Base-by-base conservation (phyloP, 1,139 yeast species). In the Kodamaea anthophila region DNA sequence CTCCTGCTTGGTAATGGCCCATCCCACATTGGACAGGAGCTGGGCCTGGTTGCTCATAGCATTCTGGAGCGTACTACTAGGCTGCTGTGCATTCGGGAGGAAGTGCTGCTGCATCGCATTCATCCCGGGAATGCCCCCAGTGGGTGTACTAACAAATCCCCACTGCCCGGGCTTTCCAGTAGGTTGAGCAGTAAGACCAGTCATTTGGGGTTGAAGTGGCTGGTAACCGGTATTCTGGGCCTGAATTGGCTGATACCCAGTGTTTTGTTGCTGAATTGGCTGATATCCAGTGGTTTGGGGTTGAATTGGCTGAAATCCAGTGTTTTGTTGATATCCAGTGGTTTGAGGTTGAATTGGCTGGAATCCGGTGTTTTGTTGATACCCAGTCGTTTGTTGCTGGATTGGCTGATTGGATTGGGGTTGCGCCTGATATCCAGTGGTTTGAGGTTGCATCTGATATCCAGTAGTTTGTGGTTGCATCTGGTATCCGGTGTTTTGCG, bases 1-100 rank as follows among this genome's bases (percentile, higher is more conserved):
- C 49, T 91, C 98, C 45, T 85, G 91, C 44, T 80, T 78, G 28
- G 93, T 72, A 49, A 88, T 78, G 16, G 91, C 78, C 88, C 91
- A 74, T 4, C 74, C 65, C 15, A 74, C 77, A 40, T 72, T 70
- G n/a, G 62, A 50, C 32, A 65, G 63, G 42, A 60, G 51, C 4
- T 60, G 49, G 3, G 26, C 23, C 18, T 28, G 31, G 3, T 75
- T 74, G 16, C 77, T 79, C 77, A 73, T 70, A 4, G 54, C 67
- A 36, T 55, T 60, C 38, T 67, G 74, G 36, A 73, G 60, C 33
- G 60, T 63, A 41, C 63, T 60, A 9, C 60, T 51, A 3, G 70
- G 47, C 34, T 60, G 56, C 29, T 59, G 61, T 34, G 65, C 47
- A 33, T 62, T 74, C 0, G 96, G 95, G 65, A 86, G 76, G 52